Conservation (phyloP, 768 basidiomycete genomes). For the Trametes punicea region DNA sequence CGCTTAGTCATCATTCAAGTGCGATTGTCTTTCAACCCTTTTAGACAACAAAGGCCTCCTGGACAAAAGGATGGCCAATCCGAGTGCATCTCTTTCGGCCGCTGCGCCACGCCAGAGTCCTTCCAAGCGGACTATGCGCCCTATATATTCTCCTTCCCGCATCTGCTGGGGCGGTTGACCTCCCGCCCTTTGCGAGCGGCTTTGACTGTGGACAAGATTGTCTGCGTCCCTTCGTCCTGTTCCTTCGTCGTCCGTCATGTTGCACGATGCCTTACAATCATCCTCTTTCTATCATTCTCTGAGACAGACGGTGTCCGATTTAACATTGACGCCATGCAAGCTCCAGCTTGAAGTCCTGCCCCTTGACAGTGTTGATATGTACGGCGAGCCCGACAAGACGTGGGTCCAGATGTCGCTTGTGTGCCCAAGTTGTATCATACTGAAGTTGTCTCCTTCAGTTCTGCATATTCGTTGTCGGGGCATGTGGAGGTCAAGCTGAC, state of each 20-base stretch:
- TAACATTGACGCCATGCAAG: constrained; percentile 47
- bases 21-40: constrained; percentile 18
- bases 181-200: constrained; percentile 8
- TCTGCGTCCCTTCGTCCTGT: not conserved
- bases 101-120: constrained; percentile 5
- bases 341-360: constrained; percentile 35
- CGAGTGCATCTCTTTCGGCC: constrained; percentile 12
- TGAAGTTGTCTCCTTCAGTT: constrained; percentile 41
- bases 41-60: constrained; percentile 20
- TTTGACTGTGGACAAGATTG: not conserved
- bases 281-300: constrained; percentile 14
- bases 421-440: not conserved
- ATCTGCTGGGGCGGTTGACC: not conserved
- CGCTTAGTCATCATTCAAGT: constrained; percentile 14
- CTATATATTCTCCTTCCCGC: constrained; percentile 11
- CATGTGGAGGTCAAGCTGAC: constrained; percentile 66
- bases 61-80: constrained; percentile 24
- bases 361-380: constrained; percentile 58
- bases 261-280: not conserved
- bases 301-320: constrained; percentile 36
- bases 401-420: constrained; percentile 35
- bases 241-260: constrained; percentile 45
- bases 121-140: constrained; percentile 6
- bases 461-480: constrained; percentile 85
- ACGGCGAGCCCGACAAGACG: constrained; percentile 64